Base-by-base conservation (phyloP, 768 basidiomycete genomes). In the Boletus sp. region DNA sequence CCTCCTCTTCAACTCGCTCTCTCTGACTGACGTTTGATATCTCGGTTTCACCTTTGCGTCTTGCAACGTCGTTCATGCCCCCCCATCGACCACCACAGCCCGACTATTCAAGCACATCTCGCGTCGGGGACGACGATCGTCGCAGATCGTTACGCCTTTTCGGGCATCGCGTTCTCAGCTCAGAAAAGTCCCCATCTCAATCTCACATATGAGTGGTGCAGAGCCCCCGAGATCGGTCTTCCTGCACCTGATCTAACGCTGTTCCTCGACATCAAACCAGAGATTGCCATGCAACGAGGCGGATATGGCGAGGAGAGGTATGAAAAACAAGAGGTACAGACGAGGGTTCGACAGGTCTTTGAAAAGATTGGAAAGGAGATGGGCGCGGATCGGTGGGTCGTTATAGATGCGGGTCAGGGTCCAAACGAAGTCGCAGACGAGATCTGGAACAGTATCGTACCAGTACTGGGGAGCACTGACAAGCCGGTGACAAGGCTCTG, bases 101-200 rank as follows among this genome's bases (percentile, higher is more conserved):
- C 84, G 3, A 76, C 75, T 0, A 93, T 98, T 47, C 75, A 82
- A 53, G 63, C 71, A 6, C 73, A 82, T 23, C 77, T 97, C 3
- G 69, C 69, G 0, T 64, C 75, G 0, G 93, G 93, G 0, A 88
- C 83, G 4, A 81, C 83, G 0, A 75, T 99, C 65, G 72, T 99
- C 42, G 93, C 90, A 64, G 96, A 98, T 69, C 81, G 97, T 40
- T 99, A 98, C 68, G 91, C 94, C 1, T 98, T 98, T 72, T 98
- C 95, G 3, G 96, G 96, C 0, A 87, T 94, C 59, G 94, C 93
- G 2, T 98, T 98, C 69, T 87, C 87, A 14, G 79, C 81, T 1
- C 77, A 85, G 17, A 87, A 88, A 60, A 30, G 33, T 3, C 21
- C 52, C 21, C 53, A 40, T 10, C 54, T 53, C 37, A 76, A 76